A percentile compares a stretch with the other conserved stretches of the same genome.
phyloP scores from a whole-genome alignment of 2,329 filamentous ascomycete species.

The Ophiosphaerella korrae region DNA sequence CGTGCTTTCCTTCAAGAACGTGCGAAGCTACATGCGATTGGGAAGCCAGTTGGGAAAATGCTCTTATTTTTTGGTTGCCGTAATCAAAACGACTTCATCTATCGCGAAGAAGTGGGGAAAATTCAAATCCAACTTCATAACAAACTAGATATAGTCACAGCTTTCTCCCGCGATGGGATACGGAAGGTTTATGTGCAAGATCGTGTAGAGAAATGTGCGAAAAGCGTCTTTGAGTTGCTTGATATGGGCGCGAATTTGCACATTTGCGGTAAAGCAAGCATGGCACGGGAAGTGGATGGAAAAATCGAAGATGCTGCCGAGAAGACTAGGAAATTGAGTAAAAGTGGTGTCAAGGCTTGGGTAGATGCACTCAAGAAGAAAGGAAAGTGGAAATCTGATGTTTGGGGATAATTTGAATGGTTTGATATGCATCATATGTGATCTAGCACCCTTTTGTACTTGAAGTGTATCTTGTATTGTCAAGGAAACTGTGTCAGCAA shows the following conservation, averaged over 20 bases:
- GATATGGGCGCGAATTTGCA: slow-evolving; percentile 48
- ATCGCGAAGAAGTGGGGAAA: slow-evolving; percentile 31
- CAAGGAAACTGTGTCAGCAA: no score
- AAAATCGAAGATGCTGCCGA: slow-evolving; percentile 47
- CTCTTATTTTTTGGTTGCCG: slow-evolving; percentile 44
- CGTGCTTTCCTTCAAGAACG: slow-evolving; percentile 43
- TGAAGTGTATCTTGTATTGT: no score
- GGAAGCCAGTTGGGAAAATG: slow-evolving; percentile 36
- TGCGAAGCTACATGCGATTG: slow-evolving; percentile 38
- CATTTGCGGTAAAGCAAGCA: slow-evolving; percentile 46
- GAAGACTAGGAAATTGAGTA: slow-evolving; percentile 45
- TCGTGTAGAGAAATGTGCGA: slow-evolving; percentile 36
- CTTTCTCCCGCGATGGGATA: neutral
- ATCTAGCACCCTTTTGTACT: no score
- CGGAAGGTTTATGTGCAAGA: slow-evolving; percentile 49
- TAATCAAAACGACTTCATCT: slow-evolving; percentile 40
- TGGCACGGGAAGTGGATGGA: slow-evolving; percentile 52
- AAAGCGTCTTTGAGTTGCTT: slow-evolving; percentile 41
- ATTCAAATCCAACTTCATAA: slow-evolving; percentile 5
- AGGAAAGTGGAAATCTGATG: slow-evolving; percentile 61
- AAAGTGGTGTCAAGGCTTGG: slow-evolving; percentile 53
- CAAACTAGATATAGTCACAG: no score
- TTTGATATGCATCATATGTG: no score
- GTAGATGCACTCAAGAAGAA: slow-evolving; percentile 55
- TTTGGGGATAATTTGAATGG: slow-evolving; percentile 50